These are phyloP conservation scores for Sanguinoderma infundibulare DNA, from an alignment of 1,284 basidiomycete genomes.

Conservation along the genomic window DNA sequence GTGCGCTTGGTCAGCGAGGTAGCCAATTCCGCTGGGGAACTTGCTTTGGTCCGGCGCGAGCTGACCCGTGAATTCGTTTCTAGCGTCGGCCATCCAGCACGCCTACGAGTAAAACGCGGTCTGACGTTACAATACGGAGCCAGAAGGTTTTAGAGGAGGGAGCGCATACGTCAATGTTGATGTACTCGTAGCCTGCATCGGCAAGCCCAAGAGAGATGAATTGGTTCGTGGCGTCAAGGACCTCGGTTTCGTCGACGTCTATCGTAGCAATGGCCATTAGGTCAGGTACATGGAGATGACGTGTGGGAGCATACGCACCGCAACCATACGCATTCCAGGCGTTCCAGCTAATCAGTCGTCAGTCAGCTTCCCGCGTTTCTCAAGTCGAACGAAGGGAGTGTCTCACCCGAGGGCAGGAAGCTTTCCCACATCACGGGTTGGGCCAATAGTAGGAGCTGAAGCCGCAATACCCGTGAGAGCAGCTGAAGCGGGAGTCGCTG, in stretches of 20 bases:
- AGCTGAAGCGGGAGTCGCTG: no score
- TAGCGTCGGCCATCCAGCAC: constrained; percentile 50
- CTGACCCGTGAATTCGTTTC: constrained; percentile 44
- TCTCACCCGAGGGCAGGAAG: constrained; percentile 43
- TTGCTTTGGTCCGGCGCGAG: constrained; percentile 55
- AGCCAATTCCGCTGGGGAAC: constrained; percentile 57
- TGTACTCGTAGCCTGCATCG: constrained; percentile 54
- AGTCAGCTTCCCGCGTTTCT: not conserved
- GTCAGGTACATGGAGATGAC: not conserved
- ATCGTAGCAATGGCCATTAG: constrained; percentile 4
- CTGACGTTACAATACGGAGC: not conserved
- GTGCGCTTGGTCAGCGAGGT: constrained; percentile 50
- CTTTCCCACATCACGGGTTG: no score
- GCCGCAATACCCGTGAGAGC: no score
- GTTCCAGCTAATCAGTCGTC: constrained; percentile 47
- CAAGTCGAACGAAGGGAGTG: not conserved
- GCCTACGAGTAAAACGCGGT: constrained; percentile 44
- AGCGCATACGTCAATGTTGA: constrained; percentile 55
- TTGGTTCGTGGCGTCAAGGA: constrained; percentile 51
- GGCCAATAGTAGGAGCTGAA: no score
- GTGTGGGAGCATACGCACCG: constrained; percentile 34
- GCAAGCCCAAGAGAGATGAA: constrained; percentile 53
- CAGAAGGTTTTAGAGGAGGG: no score
- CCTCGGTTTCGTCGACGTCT: constrained; percentile 51
- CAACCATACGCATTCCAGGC: constrained; percentile 63